Conservation (phyloP, 2,329 filamentous ascomycete genomes). For the Curvularia hawaiiensis region DNA sequence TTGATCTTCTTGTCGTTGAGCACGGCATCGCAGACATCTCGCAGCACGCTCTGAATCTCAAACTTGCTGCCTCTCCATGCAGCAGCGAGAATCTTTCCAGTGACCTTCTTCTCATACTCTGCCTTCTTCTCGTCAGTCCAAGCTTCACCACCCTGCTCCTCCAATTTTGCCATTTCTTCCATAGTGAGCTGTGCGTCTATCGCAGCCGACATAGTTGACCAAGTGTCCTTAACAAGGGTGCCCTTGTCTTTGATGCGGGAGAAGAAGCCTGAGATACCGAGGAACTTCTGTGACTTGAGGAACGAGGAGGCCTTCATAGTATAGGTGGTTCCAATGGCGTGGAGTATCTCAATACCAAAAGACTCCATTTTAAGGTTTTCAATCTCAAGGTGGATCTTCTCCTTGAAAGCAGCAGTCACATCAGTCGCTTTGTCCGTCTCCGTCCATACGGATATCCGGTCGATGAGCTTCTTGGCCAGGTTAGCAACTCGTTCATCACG, state of each 20-base stretch:
- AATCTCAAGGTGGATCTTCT: constrained; percentile 92
- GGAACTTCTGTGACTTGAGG: constrained; percentile 94
- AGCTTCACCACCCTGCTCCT: constrained; percentile 92
- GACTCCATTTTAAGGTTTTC: constrained; percentile 99
- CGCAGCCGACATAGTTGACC: constrained; percentile 94
- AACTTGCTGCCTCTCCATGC: constrained; percentile 97
- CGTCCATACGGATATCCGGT: constrained; percentile 92
- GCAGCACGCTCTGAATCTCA: constrained; percentile 93
- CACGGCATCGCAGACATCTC: constrained; percentile 91
- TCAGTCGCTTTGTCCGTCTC: constrained; percentile 90
- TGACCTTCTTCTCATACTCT: constrained; percentile 94
- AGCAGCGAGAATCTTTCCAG: constrained; percentile 95
- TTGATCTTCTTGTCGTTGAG: constrained; percentile 80
- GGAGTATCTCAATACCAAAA: constrained; percentile 93
- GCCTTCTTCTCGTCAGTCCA: constrained; percentile 98
- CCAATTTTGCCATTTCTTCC: constrained; percentile 97
- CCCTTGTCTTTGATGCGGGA: constrained; percentile 95
- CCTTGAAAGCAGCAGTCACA: constrained; percentile 87
- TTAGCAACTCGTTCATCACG: constrained; percentile 90
- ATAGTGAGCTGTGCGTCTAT: constrained; percentile 98
- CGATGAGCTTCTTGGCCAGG: constrained; percentile 81
- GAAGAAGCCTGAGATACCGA: constrained; percentile 95
- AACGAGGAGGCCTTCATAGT: constrained; percentile 84
- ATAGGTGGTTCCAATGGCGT: constrained; percentile 93
- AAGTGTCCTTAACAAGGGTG: constrained; percentile 95